phyloP scores from a whole-genome alignment of 768 basidiomycete genomes.

The Leccinum barrowsii region DNA sequence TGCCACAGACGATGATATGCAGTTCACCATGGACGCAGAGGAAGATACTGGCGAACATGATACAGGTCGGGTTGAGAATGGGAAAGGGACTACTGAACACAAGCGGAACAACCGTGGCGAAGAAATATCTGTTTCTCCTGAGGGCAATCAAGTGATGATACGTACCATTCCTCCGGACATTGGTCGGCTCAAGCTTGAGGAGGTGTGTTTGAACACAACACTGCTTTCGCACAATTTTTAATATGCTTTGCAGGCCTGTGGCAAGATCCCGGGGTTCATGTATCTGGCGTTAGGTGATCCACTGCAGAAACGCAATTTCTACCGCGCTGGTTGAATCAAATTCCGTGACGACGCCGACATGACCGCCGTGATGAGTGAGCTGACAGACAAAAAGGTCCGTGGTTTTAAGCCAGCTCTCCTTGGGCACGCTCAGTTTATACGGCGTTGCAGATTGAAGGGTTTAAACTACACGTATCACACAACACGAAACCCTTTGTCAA shows the following conservation, averaged over 20 bases:
- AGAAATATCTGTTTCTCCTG: slow-evolving; percentile 65
- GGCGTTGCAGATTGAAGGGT: slow-evolving; percentile 76
- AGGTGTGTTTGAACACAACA: slow-evolving; percentile 45
- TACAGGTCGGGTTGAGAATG: slow-evolving; percentile 54
- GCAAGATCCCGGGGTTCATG: slow-evolving; percentile 74
- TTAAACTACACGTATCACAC: slow-evolving; percentile 89
- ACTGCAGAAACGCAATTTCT: slow-evolving; percentile 87
- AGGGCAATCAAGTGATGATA: slow-evolving; percentile 92
- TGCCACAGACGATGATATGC: slow-evolving; percentile 66
- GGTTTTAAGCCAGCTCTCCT: not conserved
- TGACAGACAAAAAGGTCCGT: slow-evolving; percentile 81
- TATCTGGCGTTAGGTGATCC: slow-evolving; percentile 92
- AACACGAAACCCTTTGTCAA: slow-evolving; percentile 75
- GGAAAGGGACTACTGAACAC: slow-evolving; percentile 44
- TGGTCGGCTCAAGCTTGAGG: slow-evolving; percentile 84
- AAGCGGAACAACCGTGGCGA: slow-evolving; percentile 59
- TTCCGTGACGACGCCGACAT: slow-evolving; percentile 87
- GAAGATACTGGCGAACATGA: slow-evolving; percentile 68
- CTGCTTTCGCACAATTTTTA: slow-evolving; percentile 2
- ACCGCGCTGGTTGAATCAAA: slow-evolving; percentile 91
- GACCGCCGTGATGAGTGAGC: slow-evolving; percentile 59
- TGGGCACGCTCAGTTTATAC: slow-evolving; percentile 4
- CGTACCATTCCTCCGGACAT: slow-evolving; percentile 93
- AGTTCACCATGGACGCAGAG: slow-evolving; percentile 67
- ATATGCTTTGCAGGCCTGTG: slow-evolving; percentile 55